Evolutionary conservation across 1,284 basidiomycete genomes (phyloP), one percentile per base, ranked within the genome.

Genomic region (Pseudozyma hubeiensis): DNA sequence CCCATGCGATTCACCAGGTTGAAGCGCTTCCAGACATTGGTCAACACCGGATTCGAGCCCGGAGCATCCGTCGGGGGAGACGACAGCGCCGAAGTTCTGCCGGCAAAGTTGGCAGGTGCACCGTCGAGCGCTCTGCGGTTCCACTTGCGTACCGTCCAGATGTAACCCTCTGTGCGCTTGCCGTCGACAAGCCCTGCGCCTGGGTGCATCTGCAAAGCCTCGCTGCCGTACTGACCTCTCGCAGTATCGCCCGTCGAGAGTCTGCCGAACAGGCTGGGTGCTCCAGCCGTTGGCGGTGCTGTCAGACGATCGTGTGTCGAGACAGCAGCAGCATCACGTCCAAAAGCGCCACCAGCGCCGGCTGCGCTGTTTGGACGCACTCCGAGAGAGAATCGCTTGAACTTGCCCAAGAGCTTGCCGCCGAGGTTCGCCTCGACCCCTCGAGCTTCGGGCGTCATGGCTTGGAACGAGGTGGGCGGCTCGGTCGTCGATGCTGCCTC

Each of bases 101-200:
- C 63, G 1, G 46, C 49, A 45, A 47, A 47, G 13, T 67, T 55
- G 34, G 55, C 50, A 0, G 64, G 35, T 16, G 52, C 44, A 33
- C 58, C 55, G 14, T 77, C 67, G 16, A 70, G 61, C 16, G 64
- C 55, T 9, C 56, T 54, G 29, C 79, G 66, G 24, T 64, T 76
- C 75, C 73, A 79, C 52, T 75, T 80, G 10, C 76, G 57, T 13
- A 83, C 69, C 24, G 70, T 78, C 81, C 81, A 83, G 16, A 63
- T 69, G 57, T 82, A 83, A 5, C 81, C 81, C 19, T 81, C 70
- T 29, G 77, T 77, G 7, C 67, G 52, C 17, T 56, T 60, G 40
- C 71, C 72, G 17, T 71, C 73, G 8, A 47, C 54, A 14, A 77
- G 9, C n/a, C 74, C 63, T 7, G 78, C 75, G 19, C 70, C 77